phyloP scores from a whole-genome alignment of 805 yeast species.

The Ogataea chonburiensis region DNA sequence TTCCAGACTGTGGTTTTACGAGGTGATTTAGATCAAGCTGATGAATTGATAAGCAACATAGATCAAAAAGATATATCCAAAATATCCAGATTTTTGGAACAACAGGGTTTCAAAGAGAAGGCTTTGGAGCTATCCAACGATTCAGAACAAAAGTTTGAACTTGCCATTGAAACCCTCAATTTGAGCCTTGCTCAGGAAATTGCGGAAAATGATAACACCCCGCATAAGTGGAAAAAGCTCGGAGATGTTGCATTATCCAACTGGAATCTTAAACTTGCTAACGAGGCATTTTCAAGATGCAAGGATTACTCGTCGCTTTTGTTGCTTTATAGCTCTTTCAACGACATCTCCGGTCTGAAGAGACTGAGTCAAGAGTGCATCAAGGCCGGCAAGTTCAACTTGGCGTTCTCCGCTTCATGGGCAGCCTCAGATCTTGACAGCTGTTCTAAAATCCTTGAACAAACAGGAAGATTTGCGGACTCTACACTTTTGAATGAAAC shows the following conservation, averaged over 20 bases:
- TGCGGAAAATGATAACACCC: constrained; percentile 51
- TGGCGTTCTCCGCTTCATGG: constrained; percentile 94
- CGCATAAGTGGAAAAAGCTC: constrained; percentile 83
- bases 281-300: constrained; percentile 73
- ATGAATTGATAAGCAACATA: constrained; percentile 58
- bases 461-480: constrained; percentile 73
- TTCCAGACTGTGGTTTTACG: constrained; percentile 94
- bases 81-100: constrained; percentile 89
- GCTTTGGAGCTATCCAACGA: constrained; percentile 85
- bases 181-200: constrained; percentile 69
- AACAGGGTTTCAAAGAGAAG: constrained; percentile 82
- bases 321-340: constrained; percentile 78
- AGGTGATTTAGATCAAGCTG: constrained; percentile 88
- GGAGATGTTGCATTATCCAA: constrained; percentile 82
- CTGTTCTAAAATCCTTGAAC: constrained; percentile 63
- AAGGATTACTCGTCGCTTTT: constrained; percentile 80
- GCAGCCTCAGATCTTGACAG: constrained; percentile 65
- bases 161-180: constrained; percentile 75
- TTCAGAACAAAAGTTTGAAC: constrained; percentile 85
- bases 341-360: constrained; percentile 58
- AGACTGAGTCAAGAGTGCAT: constrained; percentile 67
- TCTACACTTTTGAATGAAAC: constrained; percentile 79
- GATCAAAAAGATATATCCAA: constrained; percentile 69
- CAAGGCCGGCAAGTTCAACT: constrained; percentile 75
- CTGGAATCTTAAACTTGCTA: constrained; percentile 82